These are phyloP conservation scores for Gorgonomyces haynaldii DNA, from an alignment of 192 early-diverging fungal species.

Conservation along the genomic window DNA sequence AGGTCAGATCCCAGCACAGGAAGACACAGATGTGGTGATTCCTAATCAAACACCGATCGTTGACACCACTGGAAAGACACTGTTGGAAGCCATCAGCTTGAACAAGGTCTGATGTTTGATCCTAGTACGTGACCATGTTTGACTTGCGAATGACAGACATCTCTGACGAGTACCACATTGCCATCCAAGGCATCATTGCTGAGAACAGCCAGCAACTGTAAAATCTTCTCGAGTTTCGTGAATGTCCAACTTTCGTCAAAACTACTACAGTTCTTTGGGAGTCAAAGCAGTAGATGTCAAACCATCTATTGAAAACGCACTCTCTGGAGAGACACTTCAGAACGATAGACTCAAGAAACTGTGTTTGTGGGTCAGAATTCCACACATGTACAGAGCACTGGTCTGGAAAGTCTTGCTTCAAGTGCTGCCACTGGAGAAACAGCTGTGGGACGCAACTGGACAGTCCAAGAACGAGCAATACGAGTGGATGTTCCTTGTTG, in stretches of 20 bases:
- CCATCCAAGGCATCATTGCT: slow-evolving; percentile 37
- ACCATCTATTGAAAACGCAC: slow-evolving; percentile 7
- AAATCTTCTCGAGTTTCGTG: too few species aligned
- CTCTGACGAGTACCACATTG: slow-evolving; percentile 29
- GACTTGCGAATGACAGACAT: slow-evolving; percentile 37
- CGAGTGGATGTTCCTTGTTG: too few species aligned
- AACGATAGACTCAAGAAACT: slow-evolving; percentile 12
- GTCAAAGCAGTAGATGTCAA: slow-evolving; percentile 11
- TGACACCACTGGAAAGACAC: slow-evolving; percentile 30
- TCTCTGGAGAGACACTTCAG: slow-evolving; percentile 9
- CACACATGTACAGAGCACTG: slow-evolving; percentile 11
- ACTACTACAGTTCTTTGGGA: slow-evolving; percentile 1
- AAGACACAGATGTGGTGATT: neutral
- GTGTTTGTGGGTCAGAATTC: slow-evolving; percentile 19
- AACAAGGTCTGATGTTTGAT: slow-evolving; percentile 28
- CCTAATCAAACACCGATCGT: neutral
- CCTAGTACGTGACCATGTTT: slow-evolving; percentile 34
- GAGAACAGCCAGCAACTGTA: slow-evolving; percentile 16
- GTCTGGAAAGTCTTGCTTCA: slow-evolving; percentile 20
- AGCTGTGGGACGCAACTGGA: slow-evolving; percentile 2
- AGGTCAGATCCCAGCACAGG: slow-evolving; percentile 9
- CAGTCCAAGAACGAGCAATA: too few species aligned
- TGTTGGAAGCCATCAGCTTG: slow-evolving; percentile 42
- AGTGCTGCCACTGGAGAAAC: slow-evolving; percentile 2
- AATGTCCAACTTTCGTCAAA: too few species aligned